Conservation (phyloP, 768 basidiomycete genomes). For the Tephrocybe sp. region DNA sequence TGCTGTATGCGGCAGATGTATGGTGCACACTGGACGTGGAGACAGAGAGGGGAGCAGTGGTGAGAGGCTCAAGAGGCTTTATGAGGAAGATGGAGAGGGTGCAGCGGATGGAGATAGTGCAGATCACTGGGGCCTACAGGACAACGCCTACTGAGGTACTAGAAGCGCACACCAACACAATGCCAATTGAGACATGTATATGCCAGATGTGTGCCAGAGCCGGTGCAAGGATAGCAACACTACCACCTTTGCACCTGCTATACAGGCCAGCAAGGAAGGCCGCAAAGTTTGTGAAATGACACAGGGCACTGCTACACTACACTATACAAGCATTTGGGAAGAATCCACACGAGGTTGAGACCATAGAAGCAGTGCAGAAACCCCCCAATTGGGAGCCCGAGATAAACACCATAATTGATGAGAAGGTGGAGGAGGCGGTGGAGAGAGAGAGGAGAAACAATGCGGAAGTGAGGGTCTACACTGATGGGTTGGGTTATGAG, state of each 20-base stretch:
- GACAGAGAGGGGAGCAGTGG: neutral
- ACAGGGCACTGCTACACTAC: neutral
- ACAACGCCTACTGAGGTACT: neutral
- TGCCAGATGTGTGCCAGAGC: too few relatives aligned
- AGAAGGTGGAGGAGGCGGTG: too few relatives aligned
- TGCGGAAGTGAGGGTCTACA: too few relatives aligned
- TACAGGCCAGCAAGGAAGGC: too few relatives aligned
- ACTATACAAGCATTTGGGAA: neutral
- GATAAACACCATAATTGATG: neutral
- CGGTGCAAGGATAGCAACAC: too few relatives aligned
- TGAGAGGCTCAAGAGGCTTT: too few relatives aligned
- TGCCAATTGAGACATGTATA: neutral
- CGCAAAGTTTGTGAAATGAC: neutral
- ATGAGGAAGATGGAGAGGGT: too few relatives aligned
- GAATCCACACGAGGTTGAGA: neutral
- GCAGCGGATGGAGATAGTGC: neutral
- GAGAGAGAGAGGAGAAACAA: too few relatives aligned
- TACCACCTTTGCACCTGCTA: too few relatives aligned
- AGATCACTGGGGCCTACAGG: neutral
- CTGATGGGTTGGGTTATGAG: constrained; percentile 25
- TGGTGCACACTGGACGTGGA: too few relatives aligned
- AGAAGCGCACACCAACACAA: neutral
- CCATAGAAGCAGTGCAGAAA: neutral
- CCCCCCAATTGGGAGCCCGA: neutral
- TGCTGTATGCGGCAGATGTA: too few relatives aligned